Evolutionary conservation across 352 stramenopile species (phyloP).

Genomic region (Ophiocytium majus): DNA sequence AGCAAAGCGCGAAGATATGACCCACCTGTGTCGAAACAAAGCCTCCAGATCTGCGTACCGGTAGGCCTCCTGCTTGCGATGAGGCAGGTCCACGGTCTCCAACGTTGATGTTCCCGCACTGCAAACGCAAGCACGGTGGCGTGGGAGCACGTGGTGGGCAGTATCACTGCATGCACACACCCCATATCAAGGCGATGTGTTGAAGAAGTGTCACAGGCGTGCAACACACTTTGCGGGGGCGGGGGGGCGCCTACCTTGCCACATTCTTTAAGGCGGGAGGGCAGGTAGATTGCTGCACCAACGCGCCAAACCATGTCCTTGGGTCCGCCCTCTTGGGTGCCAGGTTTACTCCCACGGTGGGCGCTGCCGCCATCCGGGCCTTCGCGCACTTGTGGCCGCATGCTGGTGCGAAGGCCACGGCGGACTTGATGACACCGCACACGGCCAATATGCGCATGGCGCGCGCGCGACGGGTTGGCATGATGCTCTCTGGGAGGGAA

Average conservation of each 20-base stretch:
- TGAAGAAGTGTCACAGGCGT: not conserved
- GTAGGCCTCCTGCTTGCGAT: slow-evolving; percentile 54
- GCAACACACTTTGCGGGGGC: not conserved
- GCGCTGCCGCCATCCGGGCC: no score
- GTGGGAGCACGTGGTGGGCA: no score
- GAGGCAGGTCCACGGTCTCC: slow-evolving; percentile 28
- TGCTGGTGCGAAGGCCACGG: no score
- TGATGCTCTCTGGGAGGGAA: no score
- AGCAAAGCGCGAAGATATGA: no score
- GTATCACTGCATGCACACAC: not conserved
- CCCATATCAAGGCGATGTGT: not conserved
- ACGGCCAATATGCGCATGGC: no score
- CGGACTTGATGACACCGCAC: no score
- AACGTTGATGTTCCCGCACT: slow-evolving; percentile 34
- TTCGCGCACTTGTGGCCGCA: no score
- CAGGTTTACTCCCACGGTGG: slow-evolving; percentile 1
- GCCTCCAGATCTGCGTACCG: slow-evolving; percentile 52
- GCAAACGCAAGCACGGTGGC: no score
- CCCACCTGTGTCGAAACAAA: slow-evolving; percentile 33
- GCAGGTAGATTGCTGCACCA: not conserved
- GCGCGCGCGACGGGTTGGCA: no score
- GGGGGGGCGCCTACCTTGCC: not conserved
- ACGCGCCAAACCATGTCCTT: slow-evolving; percentile 1
- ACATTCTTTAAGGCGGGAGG: not conserved
- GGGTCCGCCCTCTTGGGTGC: not conserved